These are phyloP conservation scores for Zasmidium cellare DNA, from an alignment of 2,329 filamentous ascomycete species.

Conservation along the genomic window DNA sequence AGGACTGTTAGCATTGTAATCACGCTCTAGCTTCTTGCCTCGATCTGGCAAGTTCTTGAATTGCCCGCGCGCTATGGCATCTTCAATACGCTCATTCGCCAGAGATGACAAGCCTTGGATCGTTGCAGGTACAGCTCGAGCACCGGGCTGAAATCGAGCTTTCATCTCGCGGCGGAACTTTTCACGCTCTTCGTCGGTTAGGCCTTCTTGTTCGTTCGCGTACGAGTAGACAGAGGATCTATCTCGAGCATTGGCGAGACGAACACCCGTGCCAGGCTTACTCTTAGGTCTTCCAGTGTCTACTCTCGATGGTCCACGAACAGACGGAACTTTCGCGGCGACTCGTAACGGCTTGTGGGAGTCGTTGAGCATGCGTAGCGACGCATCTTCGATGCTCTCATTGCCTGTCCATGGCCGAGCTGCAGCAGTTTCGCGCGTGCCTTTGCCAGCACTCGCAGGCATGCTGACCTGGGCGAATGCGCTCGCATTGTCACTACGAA, in stretches of 20 bases:
- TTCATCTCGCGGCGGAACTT: constrained; percentile 71
- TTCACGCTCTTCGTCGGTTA: constrained; percentile 72
- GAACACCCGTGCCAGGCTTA: constrained; percentile 43
- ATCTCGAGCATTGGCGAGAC: constrained; percentile 60
- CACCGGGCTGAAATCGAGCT: constrained; percentile 75
- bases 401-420: constrained; percentile 75
- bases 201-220: constrained; percentile 51
- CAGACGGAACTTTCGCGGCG: constrained; percentile 39
- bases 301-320: constrained; percentile 42
- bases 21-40: constrained; percentile 77
- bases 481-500: constrained; percentile 51
- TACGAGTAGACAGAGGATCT: constrained; percentile 57
- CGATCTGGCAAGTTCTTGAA: constrained; percentile 77
- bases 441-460: constrained; percentile 64
- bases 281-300: constrained; percentile 45
- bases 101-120: constrained; percentile 77
- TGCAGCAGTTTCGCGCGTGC: constrained; percentile 67
- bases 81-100: constrained; percentile 89
- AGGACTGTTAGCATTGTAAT: constrained; percentile 78
- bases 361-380: constrained; percentile 74
- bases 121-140: constrained; percentile 71
- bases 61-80: constrained; percentile 87
- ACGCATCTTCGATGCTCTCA: constrained; percentile 72
- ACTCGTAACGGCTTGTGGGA: constrained; percentile 57
- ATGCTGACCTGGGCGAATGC: constrained; percentile 56